Base-by-base conservation (phyloP, 495 filamentous ascomycete genomes). In the Podospora bellae-mahoneyi region DNA sequence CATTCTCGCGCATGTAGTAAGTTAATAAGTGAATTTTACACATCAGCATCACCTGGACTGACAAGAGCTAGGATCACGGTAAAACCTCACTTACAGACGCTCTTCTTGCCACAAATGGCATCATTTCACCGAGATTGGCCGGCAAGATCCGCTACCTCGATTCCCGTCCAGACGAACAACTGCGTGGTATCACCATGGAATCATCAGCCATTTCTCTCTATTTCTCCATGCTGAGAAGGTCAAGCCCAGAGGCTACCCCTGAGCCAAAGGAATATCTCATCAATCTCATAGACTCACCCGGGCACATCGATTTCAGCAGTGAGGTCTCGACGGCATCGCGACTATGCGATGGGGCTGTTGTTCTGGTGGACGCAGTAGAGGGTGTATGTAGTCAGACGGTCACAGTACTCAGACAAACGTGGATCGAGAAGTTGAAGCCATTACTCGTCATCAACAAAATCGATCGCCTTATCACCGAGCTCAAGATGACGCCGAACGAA, bases 331-430 rank as follows among this genome's bases (percentile, higher is more conserved):
- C 94, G 0, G 95, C 95, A 2, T 97, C 94, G 0, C 87, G 95
- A 57, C 83, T 99, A 15, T 98, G 94, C 69, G 95, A 99, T 80
- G 95, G 96, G 30, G 95, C 94, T 1, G 85, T 97, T 9, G 91
- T 99, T 13, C 83, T 99, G 20, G 93, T 99, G n/a, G 95, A 99
- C 80, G 95, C 95, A 3, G 95, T 98, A 2, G 95, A 99, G 75
- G 95, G 95, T 48, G 95, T 99, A 18, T 98, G 95, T 81, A 97
- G 93, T 76, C 95, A 99, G 81, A 99, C 95, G 0, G 94, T 98
- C 28, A 99, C 95, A 0, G 95, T 99, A 30, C 84, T 99, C 16
- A 88, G 95, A 23, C 95, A 98, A 76, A 90, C 92, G 28, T 99
- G 95, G 94, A 90, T 91, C 39, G 96, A 99, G 81, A 92, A 96